Conservation (phyloP, 768 basidiomycete genomes). For the Phlegmacium glaucopus region DNA sequence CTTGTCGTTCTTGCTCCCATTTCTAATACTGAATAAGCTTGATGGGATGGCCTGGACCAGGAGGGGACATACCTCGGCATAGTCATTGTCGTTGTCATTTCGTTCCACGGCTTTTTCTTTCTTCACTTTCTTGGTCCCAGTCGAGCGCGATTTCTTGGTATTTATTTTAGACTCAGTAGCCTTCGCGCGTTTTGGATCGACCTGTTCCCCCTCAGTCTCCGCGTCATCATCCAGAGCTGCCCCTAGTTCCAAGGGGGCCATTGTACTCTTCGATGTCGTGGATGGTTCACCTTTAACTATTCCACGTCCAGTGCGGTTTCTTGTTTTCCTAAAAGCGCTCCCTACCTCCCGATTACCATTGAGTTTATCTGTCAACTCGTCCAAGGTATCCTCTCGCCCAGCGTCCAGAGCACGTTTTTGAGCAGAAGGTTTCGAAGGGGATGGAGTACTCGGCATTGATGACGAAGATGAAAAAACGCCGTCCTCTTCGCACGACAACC, state of each 20-base stretch:
- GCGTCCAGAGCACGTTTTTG: slow-evolving; percentile 8
- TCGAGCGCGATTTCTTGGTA: not conserved
- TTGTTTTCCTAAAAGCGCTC: slow-evolving; percentile 4
- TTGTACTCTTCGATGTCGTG: not conserved
- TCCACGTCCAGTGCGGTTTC: not conserved
- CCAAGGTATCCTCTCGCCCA: slow-evolving; percentile 11
- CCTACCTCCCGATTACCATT: slow-evolving; percentile 12
- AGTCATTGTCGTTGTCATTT: slow-evolving; percentile 9
- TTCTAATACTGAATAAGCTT: slow-evolving; percentile 22
- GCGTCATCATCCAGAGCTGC: not conserved
- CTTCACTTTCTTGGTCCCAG: slow-evolving; percentile 10
- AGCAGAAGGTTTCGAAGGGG: slow-evolving; percentile 29
- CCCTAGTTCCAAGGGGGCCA: too few species aligned
- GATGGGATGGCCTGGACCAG: not conserved
- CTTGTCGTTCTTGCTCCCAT: slow-evolving; percentile 45
- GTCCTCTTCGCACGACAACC: slow-evolving; percentile 23
- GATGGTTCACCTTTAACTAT: slow-evolving; percentile 9
- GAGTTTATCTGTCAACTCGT: slow-evolving; percentile 15
- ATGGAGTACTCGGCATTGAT: slow-evolving; percentile 32
- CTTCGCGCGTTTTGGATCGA: slow-evolving; percentile 6
- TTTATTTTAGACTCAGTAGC: slow-evolving; percentile 1
- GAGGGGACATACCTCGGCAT: slow-evolving; percentile 14
- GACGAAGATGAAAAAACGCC: slow-evolving; percentile 29
- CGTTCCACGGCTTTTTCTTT: slow-evolving; percentile 9
- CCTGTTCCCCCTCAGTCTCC: not conserved